Evolutionary conservation across 169 alveolate species (phyloP).

Genomic region (Eimeria praecox): DNA sequence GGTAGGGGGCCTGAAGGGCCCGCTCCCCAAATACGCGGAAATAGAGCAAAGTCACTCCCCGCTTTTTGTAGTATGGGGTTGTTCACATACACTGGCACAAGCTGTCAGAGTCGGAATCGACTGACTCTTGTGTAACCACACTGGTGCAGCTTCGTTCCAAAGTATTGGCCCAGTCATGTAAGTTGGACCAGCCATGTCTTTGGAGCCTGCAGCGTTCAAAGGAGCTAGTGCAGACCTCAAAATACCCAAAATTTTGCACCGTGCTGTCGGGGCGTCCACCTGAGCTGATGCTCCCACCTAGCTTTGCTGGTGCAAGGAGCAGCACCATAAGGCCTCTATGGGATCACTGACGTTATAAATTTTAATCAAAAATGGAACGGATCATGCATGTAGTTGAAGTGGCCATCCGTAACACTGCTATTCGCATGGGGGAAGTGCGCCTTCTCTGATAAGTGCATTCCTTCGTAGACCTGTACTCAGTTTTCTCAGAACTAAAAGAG

Average conservation of each 20-base stretch:
- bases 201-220: background rate
- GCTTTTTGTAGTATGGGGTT: background rate
- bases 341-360: background rate
- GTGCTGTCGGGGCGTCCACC: background rate
- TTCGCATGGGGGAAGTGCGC: background rate
- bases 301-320: background rate
- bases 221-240: background rate
- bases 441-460: background rate
- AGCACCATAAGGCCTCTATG: background rate
- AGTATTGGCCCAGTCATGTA: background rate
- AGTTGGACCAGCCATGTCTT: background rate
- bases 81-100: background rate
- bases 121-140: background rate
- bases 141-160: conserved; percentile 3
- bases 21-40: conserved; percentile 1
- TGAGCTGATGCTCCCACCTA: background rate
- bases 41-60: background rate
- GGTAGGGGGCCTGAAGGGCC: conserved; percentile 18
- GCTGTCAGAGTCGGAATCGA: background rate
- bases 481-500: background rate
- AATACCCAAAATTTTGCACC: background rate
- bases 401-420: background rate
- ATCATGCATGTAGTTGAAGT: background rate
- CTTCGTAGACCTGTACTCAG: background rate
- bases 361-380: background rate